Percentiles rank a stretch among this genome's conserved stretches.
phyloP scores from a whole-genome alignment of 768 basidiomycete species.

The Phanerochaete carnosa region DNA sequence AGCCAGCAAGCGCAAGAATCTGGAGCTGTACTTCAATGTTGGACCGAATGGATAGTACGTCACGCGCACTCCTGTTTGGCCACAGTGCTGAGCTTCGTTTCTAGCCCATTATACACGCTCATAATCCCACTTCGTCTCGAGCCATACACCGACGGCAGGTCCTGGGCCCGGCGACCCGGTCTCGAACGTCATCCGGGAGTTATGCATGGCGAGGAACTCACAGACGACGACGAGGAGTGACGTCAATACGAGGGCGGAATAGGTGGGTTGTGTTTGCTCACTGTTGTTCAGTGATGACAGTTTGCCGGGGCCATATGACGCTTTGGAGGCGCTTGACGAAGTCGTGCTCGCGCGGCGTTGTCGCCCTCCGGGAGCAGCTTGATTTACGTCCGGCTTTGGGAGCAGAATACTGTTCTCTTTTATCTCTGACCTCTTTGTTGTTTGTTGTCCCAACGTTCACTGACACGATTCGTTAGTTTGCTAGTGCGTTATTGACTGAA shows the following conservation, averaged over 20 bases:
- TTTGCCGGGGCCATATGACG: constrained; percentile 87
- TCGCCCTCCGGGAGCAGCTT: constrained; percentile 46
- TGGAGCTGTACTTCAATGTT: constrained; percentile 85
- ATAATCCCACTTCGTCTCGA: constrained; percentile 75
- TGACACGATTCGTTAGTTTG: not conserved
- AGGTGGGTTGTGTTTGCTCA: not conserved
- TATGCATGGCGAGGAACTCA: constrained; percentile 78
- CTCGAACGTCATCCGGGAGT: constrained; percentile 61
- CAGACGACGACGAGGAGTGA: constrained; percentile 65
- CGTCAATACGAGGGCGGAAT: not conserved
- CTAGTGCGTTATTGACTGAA: not conserved
- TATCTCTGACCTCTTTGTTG: not conserved
- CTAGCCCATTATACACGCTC: constrained; percentile 75
- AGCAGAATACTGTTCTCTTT: not conserved
- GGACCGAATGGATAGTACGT: constrained; percentile 80
- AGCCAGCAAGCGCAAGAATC: constrained; percentile 55
- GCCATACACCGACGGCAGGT: constrained; percentile 82
- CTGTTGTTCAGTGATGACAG: constrained; percentile 48
- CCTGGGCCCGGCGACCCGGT: constrained; percentile 72
- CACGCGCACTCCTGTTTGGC: not conserved
- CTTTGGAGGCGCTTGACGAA: constrained; percentile 37
- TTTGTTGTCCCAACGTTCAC: not conserved
- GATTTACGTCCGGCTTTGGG: constrained; percentile 58
- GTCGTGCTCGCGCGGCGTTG: constrained; percentile 3
- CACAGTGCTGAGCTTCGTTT: not conserved